Base-by-base conservation (phyloP, 148 eudicot species). In the Dianthus caryophyllus region DNA sequence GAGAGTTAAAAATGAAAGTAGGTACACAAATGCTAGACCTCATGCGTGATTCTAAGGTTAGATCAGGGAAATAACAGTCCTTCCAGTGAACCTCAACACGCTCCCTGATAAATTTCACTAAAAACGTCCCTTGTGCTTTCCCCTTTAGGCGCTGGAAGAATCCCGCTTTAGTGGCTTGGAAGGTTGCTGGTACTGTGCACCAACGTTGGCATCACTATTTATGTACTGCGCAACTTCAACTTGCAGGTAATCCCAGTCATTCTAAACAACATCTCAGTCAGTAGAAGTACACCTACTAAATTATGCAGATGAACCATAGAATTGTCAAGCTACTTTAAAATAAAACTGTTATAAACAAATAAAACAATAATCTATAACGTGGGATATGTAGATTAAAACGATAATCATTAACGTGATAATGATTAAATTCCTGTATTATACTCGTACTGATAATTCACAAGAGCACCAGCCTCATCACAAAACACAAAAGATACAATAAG, bases 21-120 rank as follows among this genome's bases (percentile, higher is more conserved):
- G n/a, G n/a, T n/a, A n/a, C n/a, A n/a, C n/a, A n/a, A n/a, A n/a
- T n/a, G n/a, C 41, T 26, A 41, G n/a, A 91, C 97, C 97, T 92
- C 89, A n/a, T n/a, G n/a, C 54, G 90, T 89, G 51, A 92, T 92
- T 72, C 89, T 92, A 78, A 92, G 76, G 76, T 92, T 92, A 64
- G 96, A 72, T 92, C 97, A 16, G 97, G 14, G 97, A 91, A 63
- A 92, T 92, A 50, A 92, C 97, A 50, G 97, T 92, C 70, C 97
- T 78, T 43, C 96, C 97, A 49, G 97, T 92, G 78, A 76, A 92
- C 63, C n/a, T 92, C 96, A 74, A 89, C 97, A 78, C 97, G 97
- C 84, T 92, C 51, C 97, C 97, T 22, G 91, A 89, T 67, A 92
- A 73, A 70, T 92, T 87, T 54, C 84, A 85, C 46, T 94, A 93